A percentile compares a stretch with the other conserved stretches of the same genome.
Conservation (phyloP, 345 rosid genomes). For the Trapa bicornis region DNA sequence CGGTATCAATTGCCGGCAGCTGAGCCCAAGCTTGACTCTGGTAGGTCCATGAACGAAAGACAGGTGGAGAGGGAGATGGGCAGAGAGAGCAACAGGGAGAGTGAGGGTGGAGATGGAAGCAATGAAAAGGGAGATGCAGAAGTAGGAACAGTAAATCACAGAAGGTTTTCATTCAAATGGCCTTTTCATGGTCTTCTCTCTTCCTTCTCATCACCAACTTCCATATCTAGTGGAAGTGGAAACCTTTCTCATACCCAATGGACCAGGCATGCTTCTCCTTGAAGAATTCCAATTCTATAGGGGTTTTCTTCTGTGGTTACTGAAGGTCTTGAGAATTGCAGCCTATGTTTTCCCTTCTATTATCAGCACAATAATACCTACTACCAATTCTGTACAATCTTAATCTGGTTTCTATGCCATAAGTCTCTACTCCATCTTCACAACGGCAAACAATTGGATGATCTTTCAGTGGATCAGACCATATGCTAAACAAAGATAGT, state of each 20-base stretch:
- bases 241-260: conserved; percentile 24
- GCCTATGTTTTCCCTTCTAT: no score
- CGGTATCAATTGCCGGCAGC: conserved; percentile 66
- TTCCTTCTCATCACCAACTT: conserved; percentile 35
- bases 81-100: not conserved
- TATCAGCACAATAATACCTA: no score
- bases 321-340: conserved; percentile 4
- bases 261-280: conserved; percentile 3
- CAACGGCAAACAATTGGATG: no score
- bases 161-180: conserved; percentile 74
- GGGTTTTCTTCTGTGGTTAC: not conserved
- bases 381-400: no score
- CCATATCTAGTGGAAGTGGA: conserved; percentile 22
- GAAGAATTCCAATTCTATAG: not conserved
- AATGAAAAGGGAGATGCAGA: conserved; percentile 42
- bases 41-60: conserved; percentile 16
- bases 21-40: conserved; percentile 47
- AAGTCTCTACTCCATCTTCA: no score
- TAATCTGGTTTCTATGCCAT: no score
- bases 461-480: no score
- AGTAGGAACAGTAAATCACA: conserved; percentile 38
- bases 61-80: not conserved
- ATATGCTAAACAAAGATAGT: no score
- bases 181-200: conserved; percentile 73
- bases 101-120: conserved; percentile 16